Percentiles rank a stretch among this genome's conserved stretches.
Evolutionary conservation across 768 basidiomycete species (phyloP).

Genomic region (Leccinum barrowsii): DNA sequence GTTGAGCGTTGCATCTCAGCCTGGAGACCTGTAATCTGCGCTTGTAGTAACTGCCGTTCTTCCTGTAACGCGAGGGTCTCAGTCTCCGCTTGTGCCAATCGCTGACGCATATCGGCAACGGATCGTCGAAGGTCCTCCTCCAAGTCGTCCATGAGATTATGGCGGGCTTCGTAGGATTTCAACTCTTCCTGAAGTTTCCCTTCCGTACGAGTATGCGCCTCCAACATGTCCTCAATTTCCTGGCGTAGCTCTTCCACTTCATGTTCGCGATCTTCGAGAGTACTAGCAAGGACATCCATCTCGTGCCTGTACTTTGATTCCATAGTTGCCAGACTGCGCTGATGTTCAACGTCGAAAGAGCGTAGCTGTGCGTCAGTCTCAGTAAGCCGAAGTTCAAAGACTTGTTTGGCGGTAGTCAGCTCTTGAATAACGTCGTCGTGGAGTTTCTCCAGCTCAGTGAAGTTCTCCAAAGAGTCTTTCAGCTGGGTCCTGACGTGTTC

Average conservation of each 20-base stretch:
- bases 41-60: slow-evolving; percentile 52
- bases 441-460: slow-evolving; percentile 24
- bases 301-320: slow-evolving; percentile 34
- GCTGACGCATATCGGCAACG: slow-evolving; percentile 34
- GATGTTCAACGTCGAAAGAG: slow-evolving; percentile 28
- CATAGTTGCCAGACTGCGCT: slow-evolving; percentile 19
- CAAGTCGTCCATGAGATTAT: slow-evolving; percentile 32
- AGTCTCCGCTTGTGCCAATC: slow-evolving; percentile 39
- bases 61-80: slow-evolving; percentile 39
- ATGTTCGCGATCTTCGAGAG: slow-evolving; percentile 36
- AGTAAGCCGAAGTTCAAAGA: slow-evolving; percentile 31
- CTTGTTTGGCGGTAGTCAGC: slow-evolving; percentile 21
- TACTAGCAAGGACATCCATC: slow-evolving; percentile 35
- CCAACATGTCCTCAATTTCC: slow-evolving; percentile 39
- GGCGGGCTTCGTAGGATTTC: slow-evolving; percentile 23
- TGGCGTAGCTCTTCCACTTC: slow-evolving; percentile 32
- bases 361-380: slow-evolving; percentile 19
- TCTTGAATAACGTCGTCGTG: slow-evolving; percentile 25
- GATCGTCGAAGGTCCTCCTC: slow-evolving; percentile 38
- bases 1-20: slow-evolving; percentile 63
- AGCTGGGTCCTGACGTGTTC: slow-evolving; percentile 23
- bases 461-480: slow-evolving; percentile 19
- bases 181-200: slow-evolving; percentile 25
- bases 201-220: slow-evolving; percentile 32
- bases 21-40: slow-evolving; percentile 53